Conservation (phyloP, 208 protist genomes). For the Trichomonas vaginalis region DNA sequence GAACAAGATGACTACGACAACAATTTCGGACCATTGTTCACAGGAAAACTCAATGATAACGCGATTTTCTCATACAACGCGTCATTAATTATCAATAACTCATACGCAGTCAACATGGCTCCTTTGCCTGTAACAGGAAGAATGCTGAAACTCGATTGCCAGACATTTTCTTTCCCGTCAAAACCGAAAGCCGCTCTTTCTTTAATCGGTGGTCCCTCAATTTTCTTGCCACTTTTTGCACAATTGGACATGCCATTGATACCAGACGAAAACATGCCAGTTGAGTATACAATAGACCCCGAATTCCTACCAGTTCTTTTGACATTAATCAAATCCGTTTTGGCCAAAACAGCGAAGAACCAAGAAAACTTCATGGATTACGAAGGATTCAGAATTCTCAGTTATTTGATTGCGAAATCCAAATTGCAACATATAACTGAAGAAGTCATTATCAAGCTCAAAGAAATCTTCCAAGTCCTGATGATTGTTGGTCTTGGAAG, state of each 20-base stretch:
- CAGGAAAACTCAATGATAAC: not conserved
- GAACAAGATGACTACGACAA: not conserved
- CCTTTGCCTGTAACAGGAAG: too few relatives aligned
- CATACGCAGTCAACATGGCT: not conserved
- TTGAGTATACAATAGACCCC: not conserved
- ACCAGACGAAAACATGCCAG: not conserved
- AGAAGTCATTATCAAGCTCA: not conserved
- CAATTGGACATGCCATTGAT: not conserved
- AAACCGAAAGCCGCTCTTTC: not conserved
- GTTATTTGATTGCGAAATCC: not conserved
- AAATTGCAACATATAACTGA: not conserved
- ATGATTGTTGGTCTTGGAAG: not conserved
- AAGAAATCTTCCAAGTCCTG: not conserved
- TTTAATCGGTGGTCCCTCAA: not conserved
- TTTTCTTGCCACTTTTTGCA: not conserved
- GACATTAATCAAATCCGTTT: not conserved
- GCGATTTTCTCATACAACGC: not conserved
- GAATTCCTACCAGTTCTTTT: not conserved
- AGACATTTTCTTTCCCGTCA: not conserved
- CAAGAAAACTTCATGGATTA: not conserved
- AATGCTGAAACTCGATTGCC: not conserved
- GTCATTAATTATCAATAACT: not conserved
- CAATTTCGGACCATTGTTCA: not conserved
- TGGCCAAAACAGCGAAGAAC: not conserved
- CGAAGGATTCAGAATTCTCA: not conserved